Conservation (phyloP, 2,329 filamentous ascomycete genomes). For the Fusarium continuum region DNA sequence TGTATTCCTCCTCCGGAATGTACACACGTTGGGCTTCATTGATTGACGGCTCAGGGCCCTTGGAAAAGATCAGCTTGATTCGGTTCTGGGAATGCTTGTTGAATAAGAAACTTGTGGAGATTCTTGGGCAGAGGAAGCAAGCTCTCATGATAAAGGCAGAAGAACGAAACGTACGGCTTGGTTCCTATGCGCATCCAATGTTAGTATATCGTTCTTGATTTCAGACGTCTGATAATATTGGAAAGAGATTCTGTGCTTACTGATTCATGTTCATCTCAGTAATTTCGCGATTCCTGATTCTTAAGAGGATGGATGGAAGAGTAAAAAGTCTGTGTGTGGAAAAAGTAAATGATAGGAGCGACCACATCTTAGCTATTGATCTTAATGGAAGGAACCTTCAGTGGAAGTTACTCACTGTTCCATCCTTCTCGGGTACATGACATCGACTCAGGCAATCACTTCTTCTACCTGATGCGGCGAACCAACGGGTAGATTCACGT, state of each 20-base stretch:
- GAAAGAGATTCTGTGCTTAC: constrained; percentile 9
- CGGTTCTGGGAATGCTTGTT: neutral
- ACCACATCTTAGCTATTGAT: neutral
- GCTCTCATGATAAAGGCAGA: neutral
- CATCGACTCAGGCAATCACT: neutral
- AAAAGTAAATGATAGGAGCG: neutral
- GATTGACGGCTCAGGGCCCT: constrained; percentile 1
- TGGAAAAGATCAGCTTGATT: constrained; percentile 4
- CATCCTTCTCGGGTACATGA: neutral
- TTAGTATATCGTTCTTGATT: neutral
- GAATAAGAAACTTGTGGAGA: too few relatives aligned
- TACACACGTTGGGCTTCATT: constrained; percentile 52
- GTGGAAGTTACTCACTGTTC: neutral
- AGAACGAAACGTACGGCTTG: constrained; percentile 14
- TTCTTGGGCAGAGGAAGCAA: neutral
- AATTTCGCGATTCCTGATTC: neutral
- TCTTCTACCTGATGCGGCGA: neutral
- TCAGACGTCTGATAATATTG: neutral
- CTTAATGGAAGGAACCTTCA: neutral
- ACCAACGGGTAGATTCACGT: constrained; percentile 28
- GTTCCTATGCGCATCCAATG: neutral
- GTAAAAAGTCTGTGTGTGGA: neutral
- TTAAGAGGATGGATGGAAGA: neutral
- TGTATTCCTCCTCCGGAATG: constrained; percentile 69
- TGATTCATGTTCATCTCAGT: constrained; percentile 16